Conservation (phyloP, 176 grass and related monocot genomes). For the Eleusine indica region DNA sequence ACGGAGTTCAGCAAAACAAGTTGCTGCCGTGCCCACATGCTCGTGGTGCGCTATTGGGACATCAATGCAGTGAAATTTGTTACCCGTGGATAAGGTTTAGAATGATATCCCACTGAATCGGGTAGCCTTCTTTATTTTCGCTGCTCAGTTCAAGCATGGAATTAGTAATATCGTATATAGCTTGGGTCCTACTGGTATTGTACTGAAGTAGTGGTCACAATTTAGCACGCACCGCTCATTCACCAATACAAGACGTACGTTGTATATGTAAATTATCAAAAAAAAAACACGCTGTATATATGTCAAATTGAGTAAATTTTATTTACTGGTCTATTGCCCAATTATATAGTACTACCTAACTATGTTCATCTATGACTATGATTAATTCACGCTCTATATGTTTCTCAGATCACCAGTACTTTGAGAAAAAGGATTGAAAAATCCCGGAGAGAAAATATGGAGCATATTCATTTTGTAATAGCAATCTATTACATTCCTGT, state of each 20-base stretch:
- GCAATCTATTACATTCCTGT: no score
- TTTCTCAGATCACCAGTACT: neutral
- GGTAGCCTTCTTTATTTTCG: slow-evolving; percentile 21
- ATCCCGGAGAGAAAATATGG: no score
- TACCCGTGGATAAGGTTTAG: slow-evolving; percentile 23
- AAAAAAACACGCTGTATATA: neutral
- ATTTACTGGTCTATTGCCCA: neutral
- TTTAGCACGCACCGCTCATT: neutral
- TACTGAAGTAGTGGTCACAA: slow-evolving; percentile 14
- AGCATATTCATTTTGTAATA: no score
- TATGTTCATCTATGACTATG: neutral
- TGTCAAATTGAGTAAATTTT: neutral
- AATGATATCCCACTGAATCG: slow-evolving; percentile 39
- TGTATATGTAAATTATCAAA: neutral
- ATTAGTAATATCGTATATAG: neutral
- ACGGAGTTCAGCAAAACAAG: neutral
- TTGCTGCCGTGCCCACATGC: neutral
- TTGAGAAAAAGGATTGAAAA: no score
- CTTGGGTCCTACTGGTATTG: neutral
- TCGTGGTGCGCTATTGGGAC: slow-evolving; percentile 1
- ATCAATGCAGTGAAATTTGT: slow-evolving; percentile 21
- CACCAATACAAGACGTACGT: neutral
- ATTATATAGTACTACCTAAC: neutral
- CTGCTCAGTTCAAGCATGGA: neutral
- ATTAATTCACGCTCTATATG: neutral